Conservation (phyloP, 2,329 filamentous ascomycete species). For the Diaporthe capsici region DNA sequence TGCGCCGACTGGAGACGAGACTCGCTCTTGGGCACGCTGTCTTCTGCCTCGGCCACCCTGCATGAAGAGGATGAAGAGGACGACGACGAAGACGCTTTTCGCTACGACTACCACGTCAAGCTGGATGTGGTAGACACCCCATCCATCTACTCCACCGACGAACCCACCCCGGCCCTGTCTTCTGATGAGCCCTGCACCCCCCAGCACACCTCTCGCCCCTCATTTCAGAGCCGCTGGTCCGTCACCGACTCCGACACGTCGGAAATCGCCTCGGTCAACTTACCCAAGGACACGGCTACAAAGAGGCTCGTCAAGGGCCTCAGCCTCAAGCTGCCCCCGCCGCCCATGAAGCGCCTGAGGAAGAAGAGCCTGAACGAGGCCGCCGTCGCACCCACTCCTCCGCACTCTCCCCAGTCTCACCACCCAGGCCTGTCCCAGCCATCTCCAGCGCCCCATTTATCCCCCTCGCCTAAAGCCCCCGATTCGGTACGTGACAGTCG, state of each 20-base stretch:
- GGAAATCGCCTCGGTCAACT: conserved; percentile 23
- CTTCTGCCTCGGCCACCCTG: conserved; percentile 53
- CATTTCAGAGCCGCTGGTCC: conserved; percentile 42
- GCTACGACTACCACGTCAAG: conserved; percentile 41
- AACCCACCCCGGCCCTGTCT: conserved; percentile 27
- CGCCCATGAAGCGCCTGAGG: conserved; percentile 41
- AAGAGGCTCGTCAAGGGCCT: conserved; percentile 39
- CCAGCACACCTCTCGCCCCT: conserved; percentile 30
- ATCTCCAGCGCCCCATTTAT: conserved; percentile 38
- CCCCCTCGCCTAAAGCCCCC: conserved; percentile 33
- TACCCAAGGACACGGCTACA: conserved; percentile 14
- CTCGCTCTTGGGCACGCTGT: conserved; percentile 65
- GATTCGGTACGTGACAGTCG: conserved; percentile 31
- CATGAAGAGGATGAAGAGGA: conserved; percentile 43
- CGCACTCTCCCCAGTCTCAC: conserved; percentile 35
- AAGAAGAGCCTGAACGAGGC: conserved; percentile 49
- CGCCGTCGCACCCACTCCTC: conserved; percentile 24
- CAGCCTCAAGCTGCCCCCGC: conserved; percentile 35
- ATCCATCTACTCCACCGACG: conserved; percentile 35
- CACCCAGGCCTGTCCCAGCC: conserved; percentile 36
- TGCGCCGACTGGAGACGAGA: conserved; percentile 66
- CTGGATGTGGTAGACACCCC: conserved; percentile 28
- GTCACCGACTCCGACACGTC: conserved; percentile 39
- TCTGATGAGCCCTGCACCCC: conserved; percentile 32
- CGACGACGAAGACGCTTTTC: conserved; percentile 42